Percentiles rank a stretch among this genome's conserved stretches.
phyloP scores from a whole-genome alignment of 768 basidiomycete species.

The Heimioporus sp. region DNA sequence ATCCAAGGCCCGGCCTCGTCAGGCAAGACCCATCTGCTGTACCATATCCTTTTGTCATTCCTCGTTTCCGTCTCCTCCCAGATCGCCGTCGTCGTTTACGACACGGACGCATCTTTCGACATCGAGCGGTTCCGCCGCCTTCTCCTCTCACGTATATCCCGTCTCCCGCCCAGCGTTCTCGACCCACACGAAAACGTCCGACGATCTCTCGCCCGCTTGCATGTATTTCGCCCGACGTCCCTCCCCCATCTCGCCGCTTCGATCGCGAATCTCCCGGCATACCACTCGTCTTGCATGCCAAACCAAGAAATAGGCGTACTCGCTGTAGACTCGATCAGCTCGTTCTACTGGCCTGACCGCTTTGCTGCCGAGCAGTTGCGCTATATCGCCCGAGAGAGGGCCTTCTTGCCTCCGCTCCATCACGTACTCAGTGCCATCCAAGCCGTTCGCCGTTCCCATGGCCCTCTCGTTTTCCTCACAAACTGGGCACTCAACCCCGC shows the following conservation, averaged over 20 bases:
- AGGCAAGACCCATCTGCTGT: slow-evolving; percentile 80
- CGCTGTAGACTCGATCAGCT: slow-evolving; percentile 71
- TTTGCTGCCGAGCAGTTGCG: slow-evolving; percentile 57
- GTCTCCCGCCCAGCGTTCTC: slow-evolving; percentile 15
- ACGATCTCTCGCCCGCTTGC: slow-evolving; percentile 51
- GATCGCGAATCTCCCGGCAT: slow-evolving; percentile 53
- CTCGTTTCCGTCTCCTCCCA: slow-evolving; percentile 52
- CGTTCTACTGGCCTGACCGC: slow-evolving; percentile 79
- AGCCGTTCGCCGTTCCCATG: slow-evolving; percentile 45
- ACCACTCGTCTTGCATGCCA: slow-evolving; percentile 48
- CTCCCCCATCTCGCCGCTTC: slow-evolving; percentile 68
- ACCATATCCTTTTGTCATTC: slow-evolving; percentile 58
- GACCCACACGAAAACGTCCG: slow-evolving; percentile 31
- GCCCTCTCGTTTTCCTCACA: slow-evolving; percentile 52
- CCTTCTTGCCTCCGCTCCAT: slow-evolving; percentile 35
- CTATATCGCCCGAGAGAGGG: slow-evolving; percentile 10
- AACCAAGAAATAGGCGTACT: slow-evolving; percentile 61
- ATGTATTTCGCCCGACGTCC: slow-evolving; percentile 68
- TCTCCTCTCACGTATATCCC: slow-evolving; percentile 45
- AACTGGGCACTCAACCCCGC: slow-evolving; percentile 54
- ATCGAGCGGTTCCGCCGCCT: slow-evolving; percentile 51
- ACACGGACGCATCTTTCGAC: slow-evolving; percentile 68
- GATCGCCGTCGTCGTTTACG: slow-evolving; percentile 65
- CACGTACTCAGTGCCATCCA: slow-evolving; percentile 50
- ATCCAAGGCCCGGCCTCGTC: slow-evolving; percentile 72